Evolutionary conservation across 2,329 filamentous ascomycete genomes (phyloP).

Genomic region (Fusarium devonianum): DNA sequence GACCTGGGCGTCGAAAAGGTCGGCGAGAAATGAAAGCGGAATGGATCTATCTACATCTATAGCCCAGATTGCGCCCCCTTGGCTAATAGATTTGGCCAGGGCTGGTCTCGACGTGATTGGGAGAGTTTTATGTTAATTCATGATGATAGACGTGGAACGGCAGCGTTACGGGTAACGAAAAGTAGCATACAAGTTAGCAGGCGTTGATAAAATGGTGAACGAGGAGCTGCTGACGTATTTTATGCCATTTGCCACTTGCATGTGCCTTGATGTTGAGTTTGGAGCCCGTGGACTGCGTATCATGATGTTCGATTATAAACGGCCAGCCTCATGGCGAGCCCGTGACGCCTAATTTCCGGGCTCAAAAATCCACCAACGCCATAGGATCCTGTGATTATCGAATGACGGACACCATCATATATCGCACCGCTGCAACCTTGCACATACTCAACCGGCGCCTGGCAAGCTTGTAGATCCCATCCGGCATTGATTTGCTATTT

Average conservation of each 20-base stretch:
- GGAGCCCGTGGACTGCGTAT: not conserved
- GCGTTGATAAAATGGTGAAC: conserved; percentile 30
- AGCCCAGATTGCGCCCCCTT: conserved; percentile 38
- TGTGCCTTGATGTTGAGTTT: not conserved
- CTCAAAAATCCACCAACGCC: not conserved
- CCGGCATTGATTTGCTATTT: too few species aligned
- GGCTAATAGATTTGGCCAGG: conserved; percentile 16
- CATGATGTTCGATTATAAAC: not conserved
- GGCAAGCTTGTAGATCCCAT: too few species aligned
- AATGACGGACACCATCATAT: too few species aligned
- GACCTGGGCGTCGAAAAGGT: conserved; percentile 1
- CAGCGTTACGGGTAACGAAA: conserved; percentile 13
- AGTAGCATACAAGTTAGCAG: conserved; percentile 9
- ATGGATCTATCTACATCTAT: conserved; percentile 35
- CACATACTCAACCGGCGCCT: too few species aligned
- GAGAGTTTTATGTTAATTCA: conserved; percentile 32
- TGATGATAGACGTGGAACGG: conserved; percentile 31
- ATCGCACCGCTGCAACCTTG: too few species aligned
- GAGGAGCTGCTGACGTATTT: not conserved
- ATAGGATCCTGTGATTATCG: too few species aligned
- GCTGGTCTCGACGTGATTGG: conserved; percentile 38
- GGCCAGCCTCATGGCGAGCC: not conserved
- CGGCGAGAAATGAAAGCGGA: conserved; percentile 9
- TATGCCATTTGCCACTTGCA: conserved; percentile 1
- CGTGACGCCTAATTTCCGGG: not conserved